Conservation (phyloP, 2,329 filamentous ascomycete genomes). For the Fusarium sp. region DNA sequence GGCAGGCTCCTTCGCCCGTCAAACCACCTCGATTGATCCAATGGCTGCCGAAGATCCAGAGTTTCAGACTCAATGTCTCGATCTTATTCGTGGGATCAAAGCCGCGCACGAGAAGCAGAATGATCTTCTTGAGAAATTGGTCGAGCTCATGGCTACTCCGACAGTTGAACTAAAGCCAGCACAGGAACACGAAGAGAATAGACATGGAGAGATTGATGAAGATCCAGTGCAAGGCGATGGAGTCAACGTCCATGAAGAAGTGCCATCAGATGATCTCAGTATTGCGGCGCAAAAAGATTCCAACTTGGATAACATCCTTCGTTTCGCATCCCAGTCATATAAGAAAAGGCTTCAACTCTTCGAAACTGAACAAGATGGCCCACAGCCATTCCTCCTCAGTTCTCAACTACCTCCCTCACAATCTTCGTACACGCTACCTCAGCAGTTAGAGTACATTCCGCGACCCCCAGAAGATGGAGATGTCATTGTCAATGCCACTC, state of each 20-base stretch:
- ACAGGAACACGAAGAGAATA: too few relatives aligned
- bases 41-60: neutral
- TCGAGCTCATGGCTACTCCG: neutral
- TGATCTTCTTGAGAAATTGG: conserved; percentile 1
- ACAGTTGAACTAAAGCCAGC: neutral
- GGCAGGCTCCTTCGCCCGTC: too few relatives aligned
- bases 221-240: rapidly evolving
- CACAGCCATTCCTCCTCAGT: neutral
- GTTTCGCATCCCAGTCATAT: neutral
- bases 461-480: neutral
- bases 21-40: too few relatives aligned
- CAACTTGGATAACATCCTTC: neutral
- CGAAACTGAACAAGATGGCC: neutral
- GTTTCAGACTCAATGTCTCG: neutral
- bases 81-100: neutral
- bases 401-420: neutral
- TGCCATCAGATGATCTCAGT: neutral
- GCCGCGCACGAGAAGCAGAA: neutral
- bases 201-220: neutral
- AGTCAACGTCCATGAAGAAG: neutral
- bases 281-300: neutral
- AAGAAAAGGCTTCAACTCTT: neutral
- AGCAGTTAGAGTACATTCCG: neutral
- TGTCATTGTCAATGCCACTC: neutral
- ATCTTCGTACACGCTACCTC: neutral